These are phyloP conservation scores for Massospora cicadina DNA, from an alignment of 371 early-diverging fungal species.

Conservation along the genomic window DNA sequence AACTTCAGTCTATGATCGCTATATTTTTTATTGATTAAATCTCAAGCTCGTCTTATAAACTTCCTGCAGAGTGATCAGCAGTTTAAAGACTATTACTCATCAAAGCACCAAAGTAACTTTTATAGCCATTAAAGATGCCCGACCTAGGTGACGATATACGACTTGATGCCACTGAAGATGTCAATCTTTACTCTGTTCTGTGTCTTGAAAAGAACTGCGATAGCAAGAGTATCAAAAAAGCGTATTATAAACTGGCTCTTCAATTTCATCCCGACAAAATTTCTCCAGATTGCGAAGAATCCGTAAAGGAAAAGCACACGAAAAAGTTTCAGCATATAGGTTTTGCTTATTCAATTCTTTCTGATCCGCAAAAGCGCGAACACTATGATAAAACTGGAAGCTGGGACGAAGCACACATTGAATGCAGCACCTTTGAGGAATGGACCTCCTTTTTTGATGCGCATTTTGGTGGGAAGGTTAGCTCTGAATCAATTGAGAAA, in stretches of 20 bases:
- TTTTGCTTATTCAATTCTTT: constrained; percentile 68
- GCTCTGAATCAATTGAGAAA: constrained; percentile 50
- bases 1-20: too few species aligned
- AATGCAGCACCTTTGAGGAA: constrained; percentile 29
- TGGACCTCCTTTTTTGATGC: constrained; percentile 73
- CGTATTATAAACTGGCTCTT: constrained; percentile 80
- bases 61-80: too few species aligned
- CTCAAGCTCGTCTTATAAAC: too few species aligned
- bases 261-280: constrained; percentile 78
- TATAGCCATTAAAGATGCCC: too few species aligned
- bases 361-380: constrained; percentile 47
- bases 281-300: constrained; percentile 27
- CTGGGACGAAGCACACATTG: constrained; percentile 18
- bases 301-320: constrained; percentile 50
- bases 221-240: constrained; percentile 46
- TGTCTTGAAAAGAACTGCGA: constrained; percentile 1
- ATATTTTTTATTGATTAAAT: too few species aligned
- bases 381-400: constrained; percentile 64
- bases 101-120: too few species aligned
- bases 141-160: not conserved
- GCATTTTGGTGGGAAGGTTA: constrained; percentile 61
- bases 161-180: not conserved
- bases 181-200: not conserved
- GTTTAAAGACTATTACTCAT: too few species aligned
- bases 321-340: constrained; percentile 64